These are phyloP conservation scores for Xylaria palmicola DNA, from an alignment of 495 filamentous ascomycete species.

Conservation along the genomic window DNA sequence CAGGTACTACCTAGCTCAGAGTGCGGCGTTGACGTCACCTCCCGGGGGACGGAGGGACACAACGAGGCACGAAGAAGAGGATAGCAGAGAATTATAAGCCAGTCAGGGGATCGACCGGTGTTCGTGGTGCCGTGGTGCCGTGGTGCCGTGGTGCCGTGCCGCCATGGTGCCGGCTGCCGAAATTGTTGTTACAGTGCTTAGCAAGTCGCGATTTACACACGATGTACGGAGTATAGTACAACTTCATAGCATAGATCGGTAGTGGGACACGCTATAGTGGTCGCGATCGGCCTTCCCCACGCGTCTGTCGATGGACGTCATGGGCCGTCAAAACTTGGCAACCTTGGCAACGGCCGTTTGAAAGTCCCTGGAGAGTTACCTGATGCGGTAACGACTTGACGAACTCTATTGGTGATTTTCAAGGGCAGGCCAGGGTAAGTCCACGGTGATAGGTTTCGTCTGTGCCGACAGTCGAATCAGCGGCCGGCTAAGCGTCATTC, in stretches of 20 bases:
- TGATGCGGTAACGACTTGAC: background rate
- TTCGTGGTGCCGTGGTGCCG: background rate
- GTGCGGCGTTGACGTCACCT: background rate
- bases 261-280: no score
- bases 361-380: background rate
- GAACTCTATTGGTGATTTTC: background rate
- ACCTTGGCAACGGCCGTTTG: background rate
- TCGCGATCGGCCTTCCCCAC: background rate
- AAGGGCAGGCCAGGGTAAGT: no score
- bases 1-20: no score
- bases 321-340: background rate
- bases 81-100: background rate
- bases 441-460: no score
- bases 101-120: background rate
- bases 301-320: background rate
- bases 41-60: background rate
- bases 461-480: no score
- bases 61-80: background rate
- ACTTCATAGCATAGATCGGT: background rate
- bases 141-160: background rate
- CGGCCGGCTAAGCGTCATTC: no score
- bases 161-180: background rate
- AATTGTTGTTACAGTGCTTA: no score
- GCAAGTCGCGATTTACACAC: no score
- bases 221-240: background rate